A percentile compares a stretch with the other conserved stretches of the same genome.
Conservation (phyloP, 257 asterid species). For the Linderniella brevidens region DNA sequence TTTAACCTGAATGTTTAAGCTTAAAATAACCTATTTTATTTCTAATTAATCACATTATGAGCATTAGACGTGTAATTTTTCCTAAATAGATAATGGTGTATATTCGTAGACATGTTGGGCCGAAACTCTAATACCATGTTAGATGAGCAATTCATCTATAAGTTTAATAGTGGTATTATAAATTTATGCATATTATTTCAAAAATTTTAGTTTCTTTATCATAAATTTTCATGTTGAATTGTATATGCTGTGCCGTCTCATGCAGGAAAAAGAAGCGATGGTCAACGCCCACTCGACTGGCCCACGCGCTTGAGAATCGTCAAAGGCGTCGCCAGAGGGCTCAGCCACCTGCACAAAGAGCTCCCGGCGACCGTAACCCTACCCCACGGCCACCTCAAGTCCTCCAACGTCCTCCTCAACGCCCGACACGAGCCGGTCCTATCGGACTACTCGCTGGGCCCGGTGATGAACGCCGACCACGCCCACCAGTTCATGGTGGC, state of each 20-base stretch:
- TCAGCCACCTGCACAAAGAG: slow-evolving; percentile 26
- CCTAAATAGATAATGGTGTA: no score
- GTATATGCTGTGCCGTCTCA: neutral
- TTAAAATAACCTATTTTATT: no score
- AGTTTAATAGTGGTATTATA: no score
- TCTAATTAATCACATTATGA: no score
- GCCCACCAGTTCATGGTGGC: slow-evolving; percentile 57
- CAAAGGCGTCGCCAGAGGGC: slow-evolving; percentile 47
- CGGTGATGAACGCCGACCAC: slow-evolving; percentile 34
- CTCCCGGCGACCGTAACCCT: slow-evolving; percentile 20
- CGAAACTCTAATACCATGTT: no score
- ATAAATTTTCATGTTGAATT: neutral
- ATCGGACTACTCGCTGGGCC: slow-evolving; percentile 33
- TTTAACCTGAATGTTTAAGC: no score
- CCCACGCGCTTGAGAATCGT: slow-evolving; percentile 35
- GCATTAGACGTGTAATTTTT: no score
- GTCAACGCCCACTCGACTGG: slow-evolving; percentile 34
- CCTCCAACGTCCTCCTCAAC: slow-evolving; percentile 47
- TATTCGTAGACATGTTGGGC: no score
- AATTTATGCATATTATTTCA: no score
- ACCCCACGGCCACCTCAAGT: slow-evolving; percentile 67
- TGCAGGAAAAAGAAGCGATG: slow-evolving; percentile 24
- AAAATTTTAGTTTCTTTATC: neutral
- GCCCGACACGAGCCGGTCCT: slow-evolving; percentile 21
- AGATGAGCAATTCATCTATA: no score